Percentiles rank a stretch among this genome's conserved stretches.
phyloP scores from a whole-genome alignment of 2,329 filamentous ascomycete genomes.

The Myriosclerotinia curreyana region DNA sequence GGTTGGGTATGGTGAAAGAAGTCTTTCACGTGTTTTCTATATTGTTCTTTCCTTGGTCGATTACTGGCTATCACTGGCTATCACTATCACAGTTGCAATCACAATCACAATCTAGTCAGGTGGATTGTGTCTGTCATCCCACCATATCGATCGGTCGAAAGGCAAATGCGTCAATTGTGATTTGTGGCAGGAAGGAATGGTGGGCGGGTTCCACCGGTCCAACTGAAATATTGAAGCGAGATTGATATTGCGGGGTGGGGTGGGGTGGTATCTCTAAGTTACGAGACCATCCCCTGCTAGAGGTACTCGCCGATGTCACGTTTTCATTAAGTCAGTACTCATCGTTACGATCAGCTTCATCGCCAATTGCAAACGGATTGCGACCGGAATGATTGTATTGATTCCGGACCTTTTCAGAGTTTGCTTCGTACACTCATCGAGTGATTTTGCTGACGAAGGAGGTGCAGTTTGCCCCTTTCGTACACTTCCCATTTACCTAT shows the following conservation, averaged over 20 bases:
- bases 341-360: background rate
- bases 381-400: background rate
- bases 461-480: background rate
- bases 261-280: conserved; percentile 9
- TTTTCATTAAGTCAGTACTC: conserved; percentile 14
- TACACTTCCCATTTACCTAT: background rate
- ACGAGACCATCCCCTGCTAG: conserved; percentile 6
- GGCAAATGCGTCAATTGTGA: conserved; percentile 3
- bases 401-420: background rate
- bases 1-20: background rate
- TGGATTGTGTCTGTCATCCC: conserved; percentile 9
- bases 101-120: conserved; percentile 9
- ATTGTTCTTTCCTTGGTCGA: background rate
- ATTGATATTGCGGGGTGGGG: conserved; percentile 5
- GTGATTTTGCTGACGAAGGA: background rate
- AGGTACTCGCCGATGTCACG: conserved; percentile 6
- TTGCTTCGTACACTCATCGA: conserved; percentile 6
- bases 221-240: conserved; percentile 3
- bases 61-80: background rate
- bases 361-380: background rate
- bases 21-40: conserved; percentile 8
- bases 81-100: conserved; percentile 1
- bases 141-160: conserved; percentile 5
- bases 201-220: conserved; percentile 5
- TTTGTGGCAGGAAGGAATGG: conserved; percentile 2